Base-by-base conservation (phyloP, 1,284 basidiomycete species). In the Hymenochaete sp. region DNA sequence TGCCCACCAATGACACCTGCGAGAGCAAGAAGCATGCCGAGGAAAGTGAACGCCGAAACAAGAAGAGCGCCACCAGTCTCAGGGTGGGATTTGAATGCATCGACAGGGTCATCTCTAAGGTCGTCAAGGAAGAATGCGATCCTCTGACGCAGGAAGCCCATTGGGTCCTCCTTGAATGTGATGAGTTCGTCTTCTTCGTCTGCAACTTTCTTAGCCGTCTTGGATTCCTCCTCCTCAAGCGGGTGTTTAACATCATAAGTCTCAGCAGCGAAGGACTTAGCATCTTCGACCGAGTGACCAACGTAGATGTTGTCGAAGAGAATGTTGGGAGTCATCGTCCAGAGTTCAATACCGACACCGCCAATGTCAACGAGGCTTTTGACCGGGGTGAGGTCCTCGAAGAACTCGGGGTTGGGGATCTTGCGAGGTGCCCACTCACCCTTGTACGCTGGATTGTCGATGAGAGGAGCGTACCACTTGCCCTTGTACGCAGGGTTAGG, bases 251-350 rank as follows among this genome's bases (percentile, higher is more conserved):
- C 62, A 54, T 79, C 75, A 66, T 83, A 96, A 14, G 90, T 89
- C 67, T 93, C 87, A 35, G 73, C 67, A 50, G 90, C 88, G 56
- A 97, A 69, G 11, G 68, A 66, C 64, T 84, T 80, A 55, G 93
- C 93, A 53, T 93, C 87, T 39, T 78, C 77, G 48, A 77, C 63
- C 25, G 90, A 92, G 72, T 92, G 82, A 50, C 92, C 92, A 52
- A 98, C 67, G 71, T 91, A 97, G 59, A 98, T 79, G 74, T 96
- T 93, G 68, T 91, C 81, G 64, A 93, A 96, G 57, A 96, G 77
- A 56, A 96, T 96, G 62, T 93, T 88, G 67, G 96, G 92, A 39
- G 91, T 93, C 93, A 97, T 98, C 47, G 92, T 93, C 93, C 93
- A 98, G 58, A 97, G 79, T 67, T 98, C 93, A 52, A 97, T 93